A percentile compares a stretch with the other conserved stretches of the same genome.
Conservation (phyloP, 2,329 filamentous ascomycete genomes). For the Knoxdaviesia proteae region DNA sequence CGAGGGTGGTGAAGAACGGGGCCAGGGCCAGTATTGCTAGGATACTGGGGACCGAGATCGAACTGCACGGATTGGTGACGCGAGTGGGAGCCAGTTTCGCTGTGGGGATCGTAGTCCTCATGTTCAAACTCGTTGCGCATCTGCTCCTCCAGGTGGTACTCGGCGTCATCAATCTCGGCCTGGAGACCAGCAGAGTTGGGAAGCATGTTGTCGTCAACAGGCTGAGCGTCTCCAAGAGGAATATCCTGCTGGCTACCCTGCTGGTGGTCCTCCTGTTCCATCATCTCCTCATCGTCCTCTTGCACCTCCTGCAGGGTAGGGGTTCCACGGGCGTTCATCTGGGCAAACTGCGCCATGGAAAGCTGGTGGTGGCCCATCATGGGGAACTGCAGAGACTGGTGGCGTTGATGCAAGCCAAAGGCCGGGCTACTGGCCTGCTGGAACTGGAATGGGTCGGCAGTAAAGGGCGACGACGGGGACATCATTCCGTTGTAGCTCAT, state of each 20-base stretch:
- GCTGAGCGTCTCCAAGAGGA: not conserved
- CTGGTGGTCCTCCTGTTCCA: slow-evolving; percentile 3
- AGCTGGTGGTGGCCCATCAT: slow-evolving; percentile 24
- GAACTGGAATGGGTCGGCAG: slow-evolving; percentile 12
- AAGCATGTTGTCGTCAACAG: slow-evolving; percentile 20
- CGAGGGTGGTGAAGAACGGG: slow-evolving; percentile 49
- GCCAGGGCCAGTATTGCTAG: slow-evolving; percentile 29
- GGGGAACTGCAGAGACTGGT: slow-evolving; percentile 37
- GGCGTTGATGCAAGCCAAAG: slow-evolving; percentile 29
- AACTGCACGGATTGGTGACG: slow-evolving; percentile 27
- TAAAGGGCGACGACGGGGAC: slow-evolving; percentile 44
- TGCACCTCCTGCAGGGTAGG: slow-evolving; percentile 49
- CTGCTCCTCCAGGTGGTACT: slow-evolving; percentile 67
- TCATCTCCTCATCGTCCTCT: slow-evolving; percentile 49
- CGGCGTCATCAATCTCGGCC: slow-evolving; percentile 65
- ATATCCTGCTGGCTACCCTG: not conserved
- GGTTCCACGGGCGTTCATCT: slow-evolving; percentile 32
- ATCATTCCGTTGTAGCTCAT: slow-evolving; percentile 32
- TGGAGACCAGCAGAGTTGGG: slow-evolving; percentile 50
- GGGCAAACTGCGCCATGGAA: slow-evolving; percentile 28
- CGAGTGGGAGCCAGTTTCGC: slow-evolving; percentile 16
- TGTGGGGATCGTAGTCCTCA: slow-evolving; percentile 52
- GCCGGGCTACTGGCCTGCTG: slow-evolving; percentile 18
- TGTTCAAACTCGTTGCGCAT: slow-evolving; percentile 62
- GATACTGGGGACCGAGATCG: slow-evolving; percentile 26